Base-by-base conservation (phyloP, 2,329 filamentous ascomycete genomes). In the Leptographium lundbergii region DNA sequence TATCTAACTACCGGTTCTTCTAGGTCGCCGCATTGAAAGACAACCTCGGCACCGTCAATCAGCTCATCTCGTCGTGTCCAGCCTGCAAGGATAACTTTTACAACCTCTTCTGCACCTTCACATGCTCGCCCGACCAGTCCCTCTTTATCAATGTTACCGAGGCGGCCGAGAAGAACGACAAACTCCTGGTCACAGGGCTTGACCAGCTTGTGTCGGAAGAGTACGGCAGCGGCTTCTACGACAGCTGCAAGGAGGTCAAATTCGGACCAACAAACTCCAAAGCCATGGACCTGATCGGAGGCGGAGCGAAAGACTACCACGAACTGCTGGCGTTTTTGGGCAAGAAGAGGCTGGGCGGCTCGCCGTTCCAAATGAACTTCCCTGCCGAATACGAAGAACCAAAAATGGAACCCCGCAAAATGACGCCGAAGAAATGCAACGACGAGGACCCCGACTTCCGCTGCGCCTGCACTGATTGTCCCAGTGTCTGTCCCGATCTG, bases 201-300 rank as follows among this genome's bases (percentile, higher is more conserved):
- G 91, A 96, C 68, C 92, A 96, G 68, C 76, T 97, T 6, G 84
- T 96, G 65, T 89, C 90, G 2, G 79, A 91, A 59, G 79, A 87
- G 57, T 97, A 95, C 70, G 91, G 90, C 51, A 79, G 82, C 10
- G 91, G 88, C 1, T 95, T 99, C 75, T 99, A 91, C 70, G 81
- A 96, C 72, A 99, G 94, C 74, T 99, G 94, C 77, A 97, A 97
- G 73, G 91, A 99, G 71, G 92, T 99, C 73, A 99, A 99, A 70
- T 96, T 97, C 67, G 94, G 94, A 42, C 88, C 91, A 7, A 91
- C 92, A 50, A 96, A 96, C 69, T 87, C 89, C 61, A 91, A 87
- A 67, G 94, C 92, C 19, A 99, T 99, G 81, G 87, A 92, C 66
- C 85, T 99, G 66, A 97, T 99, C 62, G 95, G 94, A 36, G 94